Base-by-base conservation (phyloP, 2,329 filamentous ascomycete species). In the Plectosphaerella plurivora region DNA sequence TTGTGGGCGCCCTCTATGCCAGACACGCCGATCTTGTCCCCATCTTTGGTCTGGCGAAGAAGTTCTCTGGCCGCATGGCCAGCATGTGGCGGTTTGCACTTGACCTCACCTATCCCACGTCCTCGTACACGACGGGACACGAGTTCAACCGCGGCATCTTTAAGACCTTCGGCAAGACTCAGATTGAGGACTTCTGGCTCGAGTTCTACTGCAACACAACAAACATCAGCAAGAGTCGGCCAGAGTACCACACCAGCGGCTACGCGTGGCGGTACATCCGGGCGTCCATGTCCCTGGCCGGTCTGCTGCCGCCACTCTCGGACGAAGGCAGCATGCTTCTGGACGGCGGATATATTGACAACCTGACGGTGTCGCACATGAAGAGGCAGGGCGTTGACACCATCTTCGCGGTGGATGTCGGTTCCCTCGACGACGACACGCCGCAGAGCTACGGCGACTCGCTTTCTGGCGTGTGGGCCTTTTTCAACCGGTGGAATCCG, bases 121-220 rank as follows among this genome's bases (percentile, higher is more conserved):
- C 90, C 8, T 96, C 93, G 1, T 99, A 99, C 71, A 99, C 95
- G 1, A 99, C 94, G 0, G 94, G 94, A 1, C 94, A 99, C 65
- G 94, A 99, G 64, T 99, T 99, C 80, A 99, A 99, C 63, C 89
- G 94, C 7, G 94, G 94, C 41, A 97, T 99, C 58, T 99, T 97
- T 82, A 99, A 99, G 70, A 91, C 93, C 0, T 97, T 99, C 67
- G 94, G 92, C 14, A 91, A 97, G 63, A 89, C 90, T 10, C 94
- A 97, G 66, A 97, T 99, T 53, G 94, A 99, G 71, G 94, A 99
- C 68, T 99, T 97, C 64, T 99, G 94, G 94, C 81, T 99, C 11
- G 91, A 96, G 60, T 99, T 91, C 68, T 99, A 99, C 73, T 99
- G 95, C 79, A 99, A 99, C 71, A 97, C 94, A 1, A 99, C 95